Evolutionary conservation across 305 asterid genomes (phyloP), one percentile per base, ranked within the genome.

Genomic region (Plantago lanceolata): DNA sequence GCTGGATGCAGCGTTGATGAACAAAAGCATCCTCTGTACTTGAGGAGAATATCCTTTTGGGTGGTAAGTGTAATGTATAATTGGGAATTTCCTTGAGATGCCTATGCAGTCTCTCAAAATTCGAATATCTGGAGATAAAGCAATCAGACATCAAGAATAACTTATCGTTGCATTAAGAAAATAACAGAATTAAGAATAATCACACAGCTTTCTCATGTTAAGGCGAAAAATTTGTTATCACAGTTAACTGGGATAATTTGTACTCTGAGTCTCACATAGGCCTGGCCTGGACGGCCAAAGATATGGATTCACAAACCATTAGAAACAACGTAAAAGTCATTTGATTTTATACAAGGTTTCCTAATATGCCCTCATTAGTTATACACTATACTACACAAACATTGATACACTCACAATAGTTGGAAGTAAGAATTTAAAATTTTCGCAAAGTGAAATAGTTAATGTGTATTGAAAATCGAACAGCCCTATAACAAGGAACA

Each of bases 11-110:
- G 40, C 97, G 94, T 73, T 93, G 99, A 79, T 84, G 95, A 69
- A 93, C 99, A 77, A 93, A 93, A 61, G 97, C 78, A 65, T 89
- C 96, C 78, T 87, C 99, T 54, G 92, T 93, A 79, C 96, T 93
- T 59, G 99, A 93, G 28, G 99, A 93, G 80, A 93, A 93, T 68
- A 93, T 89, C 88, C 99, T 84, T 77, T 93, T 93, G 52, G 99
- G 99, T 71, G 97, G 99, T 81, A 93, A 83, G 70, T 93, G 90
- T 66, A 93, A 79, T 4, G 94, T 87, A 74, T 89, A 93, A 78
- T 93, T 93, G 51, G 97, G 89, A 66, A 93, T 89, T 72, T 89
- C 96, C 79, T 87, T 93, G 62, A 93, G 96, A 54, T 84, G 82
- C 76, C 95, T 81, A 78, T 93, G 99, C 82, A 93, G 76, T 78